Evolutionary conservation across 352 stramenopile genomes (phyloP).

Genomic region (Phytopythium litorale): DNA sequence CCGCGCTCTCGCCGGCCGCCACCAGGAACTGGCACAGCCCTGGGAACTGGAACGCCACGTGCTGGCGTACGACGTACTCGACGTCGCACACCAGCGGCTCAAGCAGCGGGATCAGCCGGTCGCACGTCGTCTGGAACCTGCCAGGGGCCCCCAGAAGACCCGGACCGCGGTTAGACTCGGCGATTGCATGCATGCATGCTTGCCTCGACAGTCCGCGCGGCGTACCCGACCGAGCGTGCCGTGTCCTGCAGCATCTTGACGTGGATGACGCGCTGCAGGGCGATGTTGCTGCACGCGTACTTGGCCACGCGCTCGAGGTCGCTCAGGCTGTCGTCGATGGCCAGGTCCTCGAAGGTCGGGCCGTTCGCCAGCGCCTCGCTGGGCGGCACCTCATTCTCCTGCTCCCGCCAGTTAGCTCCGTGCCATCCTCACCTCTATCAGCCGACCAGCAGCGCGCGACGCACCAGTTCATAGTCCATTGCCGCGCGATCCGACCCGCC

Average conservation of each 20-base stretch:
- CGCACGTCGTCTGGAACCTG: constrained; percentile 75
- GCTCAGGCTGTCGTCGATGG: constrained; percentile 97
- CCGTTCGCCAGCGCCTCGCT: constrained; percentile 39
- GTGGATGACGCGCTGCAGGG: constrained; percentile 96
- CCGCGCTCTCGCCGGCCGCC: constrained; percentile 31
- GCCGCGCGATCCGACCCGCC: neutral
- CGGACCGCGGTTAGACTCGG: neutral
- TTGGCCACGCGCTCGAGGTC: constrained; percentile 93
- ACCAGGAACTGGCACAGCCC: constrained; percentile 72
- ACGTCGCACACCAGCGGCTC: constrained; percentile 84
- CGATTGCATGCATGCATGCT: no score
- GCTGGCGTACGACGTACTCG: constrained; percentile 94
- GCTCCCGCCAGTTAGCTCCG: neutral
- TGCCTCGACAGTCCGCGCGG: neutral
- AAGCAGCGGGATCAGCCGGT: constrained; percentile 89
- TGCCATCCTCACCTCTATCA: neutral
- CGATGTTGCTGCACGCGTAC: constrained; percentile 95
- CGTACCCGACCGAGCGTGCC: constrained; percentile 65
- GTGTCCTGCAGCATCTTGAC: constrained; percentile 94
- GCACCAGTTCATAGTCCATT: constrained; percentile 1
- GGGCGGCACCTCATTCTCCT: constrained; percentile 24
- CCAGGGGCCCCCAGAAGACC: no score
- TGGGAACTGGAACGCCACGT: constrained; percentile 90
- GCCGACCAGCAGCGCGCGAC: neutral
- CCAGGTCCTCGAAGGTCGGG: constrained; percentile 97